Evolutionary conservation across 805 yeast species (phyloP).

Genomic region (Kodamaea jinghongensis): DNA sequence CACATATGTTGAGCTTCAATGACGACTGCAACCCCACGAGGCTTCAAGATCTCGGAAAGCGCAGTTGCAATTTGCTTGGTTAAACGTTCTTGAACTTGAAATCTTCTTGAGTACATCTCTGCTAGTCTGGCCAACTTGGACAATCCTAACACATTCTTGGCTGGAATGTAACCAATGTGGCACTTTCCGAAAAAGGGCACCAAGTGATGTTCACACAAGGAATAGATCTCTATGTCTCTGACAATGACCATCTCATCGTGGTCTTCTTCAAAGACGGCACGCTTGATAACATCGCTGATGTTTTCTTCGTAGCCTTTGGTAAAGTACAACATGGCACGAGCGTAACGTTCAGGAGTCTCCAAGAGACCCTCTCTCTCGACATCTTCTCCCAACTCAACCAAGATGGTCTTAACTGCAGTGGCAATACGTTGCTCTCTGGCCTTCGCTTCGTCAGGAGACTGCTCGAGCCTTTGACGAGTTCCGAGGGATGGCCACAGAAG

Average conservation of each 20-base stretch:
- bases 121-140: constrained; percentile 93
- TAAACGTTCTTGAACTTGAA: constrained; percentile 96
- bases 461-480: constrained; percentile 72
- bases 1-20: constrained; percentile 99
- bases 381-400: constrained; percentile 90
- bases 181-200: constrained; percentile 98
- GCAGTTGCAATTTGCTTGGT: constrained; percentile 99
- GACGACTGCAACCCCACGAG: constrained; percentile 97
- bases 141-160: constrained; percentile 86
- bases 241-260: constrained; percentile 99
- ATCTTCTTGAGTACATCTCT: constrained; percentile 92
- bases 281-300: constrained; percentile 84
- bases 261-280: constrained; percentile 96
- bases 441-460: constrained; percentile 58
- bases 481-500: constrained; percentile 93
- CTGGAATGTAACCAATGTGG: constrained; percentile 97
- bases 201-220: constrained; percentile 95
- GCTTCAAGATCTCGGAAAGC: constrained; percentile 81
- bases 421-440: constrained; percentile 77
- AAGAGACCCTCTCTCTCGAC: constrained; percentile 80
- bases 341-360: constrained; percentile 95
- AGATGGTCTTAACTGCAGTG: constrained; percentile 72
- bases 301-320: constrained; percentile 97
- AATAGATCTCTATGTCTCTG: constrained; percentile 86
- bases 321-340: constrained; percentile 92